phyloP scores from a whole-genome alignment of 2,329 filamentous ascomycete species.

The Graphiopsis chlorocephala region DNA sequence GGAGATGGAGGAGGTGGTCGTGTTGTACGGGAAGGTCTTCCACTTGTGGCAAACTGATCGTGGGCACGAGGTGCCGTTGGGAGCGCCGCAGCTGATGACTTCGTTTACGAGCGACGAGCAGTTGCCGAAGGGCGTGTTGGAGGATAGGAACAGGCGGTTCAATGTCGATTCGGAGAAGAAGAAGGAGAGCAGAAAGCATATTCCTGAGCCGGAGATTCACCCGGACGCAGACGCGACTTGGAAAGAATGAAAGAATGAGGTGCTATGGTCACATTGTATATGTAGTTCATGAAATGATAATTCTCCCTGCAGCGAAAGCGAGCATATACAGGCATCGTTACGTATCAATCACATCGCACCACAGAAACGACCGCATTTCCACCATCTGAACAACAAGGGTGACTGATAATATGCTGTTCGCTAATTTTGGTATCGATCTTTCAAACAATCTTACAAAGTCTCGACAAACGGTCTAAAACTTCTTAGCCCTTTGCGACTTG shows the following conservation, averaged over 20 bases:
- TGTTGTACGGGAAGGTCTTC: conserved; percentile 78
- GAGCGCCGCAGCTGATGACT: conserved; percentile 62
- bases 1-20: conserved; percentile 75
- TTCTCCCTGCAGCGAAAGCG: not conserved
- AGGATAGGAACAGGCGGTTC: conserved; percentile 54
- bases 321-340: not conserved
- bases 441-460: conserved; percentile 15
- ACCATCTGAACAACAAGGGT: not conserved
- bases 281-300: not conserved
- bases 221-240: conserved; percentile 50
- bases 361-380: not conserved
- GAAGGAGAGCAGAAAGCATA: conserved; percentile 52
- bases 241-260: conserved; percentile 23
- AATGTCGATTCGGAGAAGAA: conserved; percentile 53
- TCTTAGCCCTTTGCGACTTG: conserved; percentile 21
- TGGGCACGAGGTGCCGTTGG: conserved; percentile 63
- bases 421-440: conserved; percentile 14
- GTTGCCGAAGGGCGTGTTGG: conserved; percentile 47
- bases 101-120: conserved; percentile 55
- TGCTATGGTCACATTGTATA: not conserved
- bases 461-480: conserved; percentile 5
- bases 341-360: not conserved
- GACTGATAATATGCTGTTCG: not conserved
- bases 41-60: conserved; percentile 84
- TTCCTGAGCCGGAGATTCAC: conserved; percentile 50